A percentile compares a stretch with the other conserved stretches of the same genome.
phyloP scores from a whole-genome alignment of 2,329 filamentous ascomycete genomes.

The Xylaria sp. region DNA sequence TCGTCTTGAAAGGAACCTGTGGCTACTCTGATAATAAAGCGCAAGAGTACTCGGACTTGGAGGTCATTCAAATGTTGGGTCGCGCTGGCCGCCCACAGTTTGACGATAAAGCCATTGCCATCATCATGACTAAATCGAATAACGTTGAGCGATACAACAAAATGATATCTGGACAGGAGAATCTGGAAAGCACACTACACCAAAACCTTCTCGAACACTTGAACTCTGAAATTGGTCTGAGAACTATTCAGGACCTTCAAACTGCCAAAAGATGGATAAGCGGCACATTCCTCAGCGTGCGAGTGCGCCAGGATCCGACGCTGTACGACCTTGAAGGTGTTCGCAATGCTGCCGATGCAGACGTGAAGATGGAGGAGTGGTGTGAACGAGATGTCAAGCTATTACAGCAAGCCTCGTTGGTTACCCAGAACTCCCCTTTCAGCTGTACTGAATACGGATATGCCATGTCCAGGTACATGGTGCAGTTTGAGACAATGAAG shows the following conservation, averaged over 20 bases:
- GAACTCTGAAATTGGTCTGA: slow-evolving; percentile 80
- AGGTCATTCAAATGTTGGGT: slow-evolving; percentile 90
- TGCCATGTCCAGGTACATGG: slow-evolving; percentile 82
- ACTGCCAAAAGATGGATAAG: slow-evolving; percentile 74
- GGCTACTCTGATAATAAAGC: slow-evolving; percentile 62
- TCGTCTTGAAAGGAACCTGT: slow-evolving; percentile 80
- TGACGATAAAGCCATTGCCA: slow-evolving; percentile 72
- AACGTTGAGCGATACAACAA: slow-evolving; percentile 69
- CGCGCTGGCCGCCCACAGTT: slow-evolving; percentile 84
- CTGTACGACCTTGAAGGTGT: slow-evolving; percentile 69
- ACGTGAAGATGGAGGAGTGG: slow-evolving; percentile 69
- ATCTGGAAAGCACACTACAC: slow-evolving; percentile 78
- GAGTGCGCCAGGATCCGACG: slow-evolving; percentile 69
- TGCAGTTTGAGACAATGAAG: slow-evolving; percentile 80
- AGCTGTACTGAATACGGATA: slow-evolving; percentile 72
- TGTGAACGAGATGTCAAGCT: slow-evolving; percentile 69
- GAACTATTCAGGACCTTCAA: slow-evolving; percentile 66
- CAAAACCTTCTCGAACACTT: slow-evolving; percentile 79
- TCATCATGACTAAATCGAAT: slow-evolving; percentile 75
- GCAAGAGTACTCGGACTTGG: slow-evolving; percentile 78
- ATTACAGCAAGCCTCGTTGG: slow-evolving; percentile 62
- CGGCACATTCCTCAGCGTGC: slow-evolving; percentile 77
- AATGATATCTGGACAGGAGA: slow-evolving; percentile 73
- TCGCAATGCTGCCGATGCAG: slow-evolving; percentile 51
- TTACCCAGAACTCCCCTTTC: slow-evolving; percentile 54